phyloP scores from a whole-genome alignment of 495 filamentous ascomycete genomes.

The Jackrogersella minutella region DNA sequence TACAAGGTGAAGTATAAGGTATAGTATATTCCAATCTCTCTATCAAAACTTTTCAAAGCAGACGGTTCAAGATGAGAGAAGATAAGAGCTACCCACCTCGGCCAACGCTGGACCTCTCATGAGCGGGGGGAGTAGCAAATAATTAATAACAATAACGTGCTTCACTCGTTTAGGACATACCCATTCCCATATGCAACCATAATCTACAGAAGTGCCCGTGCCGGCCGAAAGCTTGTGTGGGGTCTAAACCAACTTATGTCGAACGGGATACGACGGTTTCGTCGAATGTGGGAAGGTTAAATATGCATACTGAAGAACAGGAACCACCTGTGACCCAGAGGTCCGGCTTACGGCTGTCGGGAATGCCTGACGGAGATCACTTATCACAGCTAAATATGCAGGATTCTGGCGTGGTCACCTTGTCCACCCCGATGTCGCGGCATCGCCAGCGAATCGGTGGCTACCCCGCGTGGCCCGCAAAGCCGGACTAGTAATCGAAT shows the following conservation, averaged over 20 bases:
- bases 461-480: constrained; percentile 30
- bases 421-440: constrained; percentile 37
- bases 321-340: background rate
- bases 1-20: too few species aligned
- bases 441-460: constrained; percentile 29
- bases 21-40: background rate
- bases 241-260: constrained; percentile 6
- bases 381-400: background rate
- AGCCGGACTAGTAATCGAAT: constrained; percentile 27
- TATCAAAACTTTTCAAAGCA: background rate
- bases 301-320: constrained; percentile 13
- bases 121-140: constrained; percentile 20
- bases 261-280: constrained; percentile 27
- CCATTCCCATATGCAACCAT: constrained; percentile 35
- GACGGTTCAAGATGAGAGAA: background rate
- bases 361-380: background rate
- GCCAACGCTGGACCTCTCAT: constrained; percentile 2
- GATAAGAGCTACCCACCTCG: background rate
- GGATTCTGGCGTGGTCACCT: constrained; percentile 3
- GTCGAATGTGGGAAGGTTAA: constrained; percentile 15
- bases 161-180: constrained; percentile 6
- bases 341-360: constrained; percentile 14
- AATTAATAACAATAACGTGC: constrained; percentile 21
- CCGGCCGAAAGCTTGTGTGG: constrained; percentile 30
- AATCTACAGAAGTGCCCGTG: constrained; percentile 23